Conservation (phyloP, 257 asterid species). For the Buddleja alternifolia region DNA sequence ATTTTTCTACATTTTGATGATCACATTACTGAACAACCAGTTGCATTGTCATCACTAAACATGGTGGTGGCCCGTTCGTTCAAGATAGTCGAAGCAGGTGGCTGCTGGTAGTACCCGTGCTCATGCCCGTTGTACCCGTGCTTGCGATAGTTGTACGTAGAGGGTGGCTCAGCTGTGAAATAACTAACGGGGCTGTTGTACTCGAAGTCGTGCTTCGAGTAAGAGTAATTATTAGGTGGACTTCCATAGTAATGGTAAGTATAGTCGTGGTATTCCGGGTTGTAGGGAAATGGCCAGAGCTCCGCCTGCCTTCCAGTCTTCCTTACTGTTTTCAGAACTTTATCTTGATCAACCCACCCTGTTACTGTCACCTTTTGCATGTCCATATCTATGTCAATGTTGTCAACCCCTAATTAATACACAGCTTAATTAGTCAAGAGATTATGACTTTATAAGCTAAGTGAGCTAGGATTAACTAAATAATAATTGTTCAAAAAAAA, state of each 20-base stretch:
- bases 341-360: constrained; percentile 61
- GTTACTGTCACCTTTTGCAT: constrained; percentile 76
- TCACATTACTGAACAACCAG: constrained; percentile 75
- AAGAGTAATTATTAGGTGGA: constrained; percentile 23
- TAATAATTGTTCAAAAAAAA: too few species aligned
- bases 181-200: constrained; percentile 12
- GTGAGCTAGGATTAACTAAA: not conserved
- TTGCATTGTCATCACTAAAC: constrained; percentile 75
- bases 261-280: constrained; percentile 60
- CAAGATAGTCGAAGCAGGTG: constrained; percentile 43
- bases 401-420: constrained; percentile 54
- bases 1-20: not conserved
- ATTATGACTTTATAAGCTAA: too few species aligned
- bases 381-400: constrained; percentile 62
- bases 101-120: constrained; percentile 60
- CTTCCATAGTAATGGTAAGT: constrained; percentile 45
- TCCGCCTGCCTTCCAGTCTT: constrained; percentile 64
- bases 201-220: not conserved
- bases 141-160: constrained; percentile 58
- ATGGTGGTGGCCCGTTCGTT: constrained; percentile 44
- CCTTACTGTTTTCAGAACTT: constrained; percentile 61
- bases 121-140: constrained; percentile 67
- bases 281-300: constrained; percentile 82
- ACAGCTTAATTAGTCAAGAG: not conserved
- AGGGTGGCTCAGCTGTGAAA: constrained; percentile 27